A percentile compares a stretch with the other conserved stretches of the same genome.
Conservation (phyloP, 805 yeast genomes). For the Ogataea ramenticola region DNA sequence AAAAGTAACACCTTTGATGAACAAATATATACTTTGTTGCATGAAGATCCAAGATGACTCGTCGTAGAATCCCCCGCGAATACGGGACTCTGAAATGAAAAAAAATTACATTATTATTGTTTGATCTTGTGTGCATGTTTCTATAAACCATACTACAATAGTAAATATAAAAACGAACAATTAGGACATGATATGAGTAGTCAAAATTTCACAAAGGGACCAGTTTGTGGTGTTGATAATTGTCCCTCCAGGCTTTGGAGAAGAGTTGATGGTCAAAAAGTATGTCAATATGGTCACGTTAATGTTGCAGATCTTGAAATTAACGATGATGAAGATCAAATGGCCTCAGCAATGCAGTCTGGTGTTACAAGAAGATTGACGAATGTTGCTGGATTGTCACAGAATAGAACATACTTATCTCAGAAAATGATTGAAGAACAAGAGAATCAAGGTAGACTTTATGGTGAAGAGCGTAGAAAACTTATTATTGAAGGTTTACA, state of each 20-base stretch:
- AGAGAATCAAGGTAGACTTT: background rate
- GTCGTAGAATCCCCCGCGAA: too few relatives aligned
- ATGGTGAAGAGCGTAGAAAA: conserved; percentile 17
- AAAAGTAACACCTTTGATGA: too few relatives aligned
- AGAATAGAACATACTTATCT: conserved; percentile 13
- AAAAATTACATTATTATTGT: too few relatives aligned
- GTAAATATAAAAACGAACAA: too few relatives aligned
- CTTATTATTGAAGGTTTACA: conserved; percentile 18
- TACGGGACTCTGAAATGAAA: too few relatives aligned
- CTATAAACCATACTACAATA: too few relatives aligned
- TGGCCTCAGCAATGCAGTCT: conserved; percentile 48
- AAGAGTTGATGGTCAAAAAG: conserved; percentile 64
- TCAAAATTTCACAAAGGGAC: conserved; percentile 54
- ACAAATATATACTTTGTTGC: too few relatives aligned
- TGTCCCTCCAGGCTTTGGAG: conserved; percentile 77
- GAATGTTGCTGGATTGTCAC: conserved; percentile 39
- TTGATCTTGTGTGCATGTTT: too few relatives aligned
- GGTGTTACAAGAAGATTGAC: conserved; percentile 45
- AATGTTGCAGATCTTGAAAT: conserved; percentile 71
- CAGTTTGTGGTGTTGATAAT: conserved; percentile 83
- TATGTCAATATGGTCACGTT: conserved; percentile 90
- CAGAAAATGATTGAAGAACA: conserved; percentile 2
- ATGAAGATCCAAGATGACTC: too few relatives aligned
- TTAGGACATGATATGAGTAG: conserved; percentile 1
- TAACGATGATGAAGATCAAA: conserved; percentile 75